Conservation (phyloP, 495 filamentous ascomycete species). For the Penicillium maclennaniae region DNA sequence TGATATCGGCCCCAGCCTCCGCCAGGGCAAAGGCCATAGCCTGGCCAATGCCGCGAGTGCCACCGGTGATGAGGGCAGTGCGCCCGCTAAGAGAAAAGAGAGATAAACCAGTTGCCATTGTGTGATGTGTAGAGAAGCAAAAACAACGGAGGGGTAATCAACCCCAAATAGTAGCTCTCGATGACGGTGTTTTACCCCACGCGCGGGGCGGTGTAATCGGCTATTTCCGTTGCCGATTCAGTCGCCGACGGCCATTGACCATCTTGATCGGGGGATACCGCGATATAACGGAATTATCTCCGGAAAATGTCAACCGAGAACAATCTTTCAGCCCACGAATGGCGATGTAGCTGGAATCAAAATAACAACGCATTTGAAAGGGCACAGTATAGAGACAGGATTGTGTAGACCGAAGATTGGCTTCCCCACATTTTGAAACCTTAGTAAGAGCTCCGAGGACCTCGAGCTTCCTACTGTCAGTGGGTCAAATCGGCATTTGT, state of each 20-base stretch:
- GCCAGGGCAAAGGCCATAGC: slow-evolving; percentile 77
- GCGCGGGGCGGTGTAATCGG: slow-evolving; percentile 12
- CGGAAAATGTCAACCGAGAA: neutral
- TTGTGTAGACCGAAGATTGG: neutral
- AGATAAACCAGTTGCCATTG: slow-evolving; percentile 28
- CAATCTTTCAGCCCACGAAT: neutral
- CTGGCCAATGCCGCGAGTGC: slow-evolving; percentile 83
- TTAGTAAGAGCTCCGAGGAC: slow-evolving; percentile 15
- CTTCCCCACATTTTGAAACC: slow-evolving; percentile 6
- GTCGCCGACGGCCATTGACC: slow-evolving; percentile 30
- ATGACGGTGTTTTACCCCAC: slow-evolving; percentile 16
- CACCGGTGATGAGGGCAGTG: slow-evolving; percentile 83
- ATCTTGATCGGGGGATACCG: neutral
- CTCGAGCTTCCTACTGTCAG: slow-evolving; percentile 3
- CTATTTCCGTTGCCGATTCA: slow-evolving; percentile 15
- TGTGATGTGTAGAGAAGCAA: slow-evolving; percentile 4
- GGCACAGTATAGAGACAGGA: neutral
- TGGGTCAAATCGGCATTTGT: slow-evolving; percentile 19
- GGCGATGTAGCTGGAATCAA: neutral
- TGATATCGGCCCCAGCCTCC: slow-evolving; percentile 78
- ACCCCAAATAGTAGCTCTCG: slow-evolving; percentile 5
- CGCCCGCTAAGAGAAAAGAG: slow-evolving; percentile 49
- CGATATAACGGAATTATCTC: neutral
- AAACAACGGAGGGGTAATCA: neutral
- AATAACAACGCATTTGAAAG: neutral